Percentiles rank a stretch among this genome's conserved stretches.
Conservation (phyloP, 2,329 filamentous ascomycete genomes). For the Alternaria sp. region DNA sequence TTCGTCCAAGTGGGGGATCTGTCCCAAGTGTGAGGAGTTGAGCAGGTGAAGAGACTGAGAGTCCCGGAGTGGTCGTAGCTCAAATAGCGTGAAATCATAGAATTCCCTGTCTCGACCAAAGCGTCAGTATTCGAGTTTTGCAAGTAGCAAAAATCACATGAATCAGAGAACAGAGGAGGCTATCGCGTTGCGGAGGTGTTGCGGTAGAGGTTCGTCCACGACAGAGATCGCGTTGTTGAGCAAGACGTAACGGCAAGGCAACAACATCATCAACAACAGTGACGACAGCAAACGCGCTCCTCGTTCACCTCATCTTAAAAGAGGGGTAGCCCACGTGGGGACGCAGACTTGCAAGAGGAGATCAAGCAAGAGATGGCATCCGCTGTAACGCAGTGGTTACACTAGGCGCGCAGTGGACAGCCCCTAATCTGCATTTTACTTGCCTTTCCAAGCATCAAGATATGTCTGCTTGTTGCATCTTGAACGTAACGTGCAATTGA, state of each 20-base stretch:
- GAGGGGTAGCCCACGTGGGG: neutral
- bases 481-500: slow-evolving; percentile 2
- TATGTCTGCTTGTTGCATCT: neutral
- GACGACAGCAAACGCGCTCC: slow-evolving; percentile 24
- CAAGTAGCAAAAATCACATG: neutral
- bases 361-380: neutral
- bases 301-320: slow-evolving; percentile 14
- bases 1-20: neutral
- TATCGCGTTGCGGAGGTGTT: neutral
- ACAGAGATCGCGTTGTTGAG: slow-evolving; percentile 1
- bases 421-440: neutral
- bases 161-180: neutral
- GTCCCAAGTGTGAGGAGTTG: neutral
- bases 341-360: neutral
- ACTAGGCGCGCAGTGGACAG: neutral
- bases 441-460: neutral
- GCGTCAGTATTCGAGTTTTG: neutral
- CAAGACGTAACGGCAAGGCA: slow-evolving; percentile 11
- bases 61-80: neutral
- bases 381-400: neutral
- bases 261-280: slow-evolving; percentile 12
- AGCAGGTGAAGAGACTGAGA: neutral
- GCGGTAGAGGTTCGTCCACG: neutral
- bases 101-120: neutral
- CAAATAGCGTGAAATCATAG: neutral